Evolutionary conservation across 2,329 filamentous ascomycete genomes (phyloP).

Genomic region (Zymoseptoria crescenta): DNA sequence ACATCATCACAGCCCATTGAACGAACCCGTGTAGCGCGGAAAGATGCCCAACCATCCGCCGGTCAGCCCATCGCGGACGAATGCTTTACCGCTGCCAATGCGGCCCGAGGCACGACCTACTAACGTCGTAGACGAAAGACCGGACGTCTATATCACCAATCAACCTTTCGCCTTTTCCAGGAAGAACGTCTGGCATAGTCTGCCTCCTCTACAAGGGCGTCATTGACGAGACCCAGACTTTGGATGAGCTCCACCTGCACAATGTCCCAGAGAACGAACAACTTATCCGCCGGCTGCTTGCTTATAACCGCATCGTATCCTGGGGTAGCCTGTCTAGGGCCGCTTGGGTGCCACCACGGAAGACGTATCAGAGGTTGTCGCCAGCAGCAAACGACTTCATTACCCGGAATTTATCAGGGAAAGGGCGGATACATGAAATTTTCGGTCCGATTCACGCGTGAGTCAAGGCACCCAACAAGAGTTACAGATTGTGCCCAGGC

Average conservation of each 20-base stretch:
- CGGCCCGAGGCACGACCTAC: conserved; percentile 33
- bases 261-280: neutral
- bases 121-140: conserved; percentile 26
- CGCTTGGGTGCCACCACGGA: too few species aligned
- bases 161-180: conserved; percentile 4
- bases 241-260: conserved; percentile 18
- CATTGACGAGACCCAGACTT: conserved; percentile 17
- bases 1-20: neutral
- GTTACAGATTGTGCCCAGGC: too few species aligned
- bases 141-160: conserved; percentile 6
- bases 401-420: too few species aligned
- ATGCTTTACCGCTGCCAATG: conserved; percentile 31
- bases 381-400: too few species aligned
- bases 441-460: too few species aligned
- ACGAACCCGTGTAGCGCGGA: conserved; percentile 27
- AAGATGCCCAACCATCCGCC: conserved; percentile 34
- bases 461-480: too few species aligned
- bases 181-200: neutral
- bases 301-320: too few species aligned
- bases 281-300: too few species aligned
- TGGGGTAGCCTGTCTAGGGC: too few species aligned
- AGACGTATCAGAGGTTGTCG: too few species aligned
- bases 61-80: conserved; percentile 30
- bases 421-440: too few species aligned
- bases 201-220: conserved; percentile 22